Evolutionary conservation across 2,329 filamentous ascomycete genomes (phyloP).

Genomic region (Coniochaeta prunicola): DNA sequence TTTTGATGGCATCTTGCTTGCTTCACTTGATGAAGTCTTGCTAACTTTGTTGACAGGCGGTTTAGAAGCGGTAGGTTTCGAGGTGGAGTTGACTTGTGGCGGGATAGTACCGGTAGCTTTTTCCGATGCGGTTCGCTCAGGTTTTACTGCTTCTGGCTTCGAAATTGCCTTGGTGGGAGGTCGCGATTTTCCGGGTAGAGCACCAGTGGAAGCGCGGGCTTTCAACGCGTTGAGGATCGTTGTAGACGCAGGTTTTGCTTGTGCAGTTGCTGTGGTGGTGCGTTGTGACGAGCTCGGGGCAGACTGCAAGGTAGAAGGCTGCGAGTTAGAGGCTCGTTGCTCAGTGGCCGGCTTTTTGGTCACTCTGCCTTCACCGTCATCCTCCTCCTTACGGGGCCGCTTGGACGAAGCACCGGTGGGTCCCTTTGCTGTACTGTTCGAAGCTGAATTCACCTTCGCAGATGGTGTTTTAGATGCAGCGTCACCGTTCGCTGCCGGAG

Average conservation of each 20-base stretch:
- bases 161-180: constrained; percentile 31
- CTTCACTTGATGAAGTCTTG: constrained; percentile 14
- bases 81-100: not conserved
- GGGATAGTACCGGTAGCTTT: not conserved
- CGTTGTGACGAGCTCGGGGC: constrained; percentile 9
- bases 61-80: constrained; percentile 11
- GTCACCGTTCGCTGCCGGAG: constrained; percentile 6
- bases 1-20: constrained; percentile 10
- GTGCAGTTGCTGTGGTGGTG: not conserved
- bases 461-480: constrained; percentile 2
- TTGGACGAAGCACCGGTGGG: constrained; percentile 20
- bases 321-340: not conserved
- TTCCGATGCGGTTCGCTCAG: constrained; percentile 10
- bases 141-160: constrained; percentile 29
- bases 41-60: constrained; percentile 15
- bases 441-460: constrained; percentile 2
- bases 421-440: not conserved
- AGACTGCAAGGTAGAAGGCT: not conserved
- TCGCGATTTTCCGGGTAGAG: constrained; percentile 42
- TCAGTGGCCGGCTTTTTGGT: constrained; percentile 31
- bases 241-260: not conserved
- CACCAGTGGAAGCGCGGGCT: constrained; percentile 18
- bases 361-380: constrained; percentile 27
- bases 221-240: constrained; percentile 6
- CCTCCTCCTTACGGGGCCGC: constrained; percentile 32